Conservation (phyloP, 1,284 basidiomycete species). For the Naganishia liquefaciens region DNA sequence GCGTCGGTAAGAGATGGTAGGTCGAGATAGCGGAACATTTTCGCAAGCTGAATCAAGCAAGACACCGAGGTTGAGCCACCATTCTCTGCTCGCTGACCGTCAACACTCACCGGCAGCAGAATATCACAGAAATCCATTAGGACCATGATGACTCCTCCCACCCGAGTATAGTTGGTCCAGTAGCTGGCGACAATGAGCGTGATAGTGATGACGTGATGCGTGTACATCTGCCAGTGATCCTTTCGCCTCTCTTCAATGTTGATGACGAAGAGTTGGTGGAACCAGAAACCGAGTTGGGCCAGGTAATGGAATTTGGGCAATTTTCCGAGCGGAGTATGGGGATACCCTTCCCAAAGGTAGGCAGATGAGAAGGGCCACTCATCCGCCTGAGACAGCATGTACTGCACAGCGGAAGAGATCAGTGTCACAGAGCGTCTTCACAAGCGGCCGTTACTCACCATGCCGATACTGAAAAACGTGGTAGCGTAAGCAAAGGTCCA, state of each 20-base stretch:
- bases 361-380: conserved; percentile 67
- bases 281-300: conserved; percentile 85
- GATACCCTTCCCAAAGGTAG: conserved; percentile 79
- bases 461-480: conserved; percentile 71
- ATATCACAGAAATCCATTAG: conserved; percentile 95
- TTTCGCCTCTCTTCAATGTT: conserved; percentile 90
- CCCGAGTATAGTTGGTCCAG: conserved; percentile 76
- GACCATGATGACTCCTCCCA: conserved; percentile 83
- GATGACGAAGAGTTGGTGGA: conserved; percentile 87
- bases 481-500: conserved; percentile 84
- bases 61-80: conserved; percentile 4
- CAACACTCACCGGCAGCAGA: conserved; percentile 73
- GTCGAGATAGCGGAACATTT: conserved; percentile 86
- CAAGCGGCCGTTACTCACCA: conserved; percentile 63
- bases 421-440: neutral
- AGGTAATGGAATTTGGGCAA: conserved; percentile 90
- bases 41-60: conserved; percentile 66
- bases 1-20: conserved; percentile 69
- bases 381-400: conserved; percentile 73
- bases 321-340: conserved; percentile 72
- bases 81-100: neutral
- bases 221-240: conserved; percentile 94
- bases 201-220: conserved; percentile 89
- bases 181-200: conserved; percentile 77
- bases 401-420: conserved; percentile 58